Evolutionary conservation across 176 grass and related monocot species (phyloP), one percentile per base, ranked within the genome.

Genomic region (Musa schizocarpa): DNA sequence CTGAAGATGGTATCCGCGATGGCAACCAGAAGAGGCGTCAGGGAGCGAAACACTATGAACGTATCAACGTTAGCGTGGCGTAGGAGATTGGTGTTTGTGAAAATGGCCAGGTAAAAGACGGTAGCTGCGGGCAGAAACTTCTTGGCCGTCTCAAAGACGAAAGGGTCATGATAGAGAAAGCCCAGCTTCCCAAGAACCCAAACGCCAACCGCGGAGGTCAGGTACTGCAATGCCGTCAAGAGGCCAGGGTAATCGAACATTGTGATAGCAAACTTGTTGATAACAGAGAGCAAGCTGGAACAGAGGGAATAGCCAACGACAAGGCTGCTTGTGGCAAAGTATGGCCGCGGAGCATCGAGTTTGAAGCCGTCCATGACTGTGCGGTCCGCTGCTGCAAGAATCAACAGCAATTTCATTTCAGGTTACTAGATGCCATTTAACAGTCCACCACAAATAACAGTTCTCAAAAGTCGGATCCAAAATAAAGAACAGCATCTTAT

Each of bases 231-330:
- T 25, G 59, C 75, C 1, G 75, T 77, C 43, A 77, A 77, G 54
- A 77, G 75, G 43, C 75, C 75, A 65, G 75, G 75, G 20, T 65
- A 77, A 77, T 65, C 27, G 48, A 77, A 77, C 49, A 64, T 65
- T 65, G 75, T 77, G 11, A 77, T 77, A 20, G 75, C 75, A 77
- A 65, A 65, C 57, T 77, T 77, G 62, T 77, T 77, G 58, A 77
- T 77, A 22, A 77, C 61, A 21, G 75, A 59, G 20, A 77, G 75
- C 43, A 77, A 65, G 58, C 75, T 77, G 5, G 75, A 77, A 77
- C 59, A 77, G 11, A 77, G 75, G 11, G 75, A 61, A 65, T 77
- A 77, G 49, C 75, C 75, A 4, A 65, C n/a, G 16, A 77, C 75
- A 26, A 77, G 75, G 49, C 75, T 65, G 21, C 56, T 66, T 16